Base-by-base conservation (phyloP, 1,284 basidiomycete genomes). In the Ustilago shanxiensis region DNA sequence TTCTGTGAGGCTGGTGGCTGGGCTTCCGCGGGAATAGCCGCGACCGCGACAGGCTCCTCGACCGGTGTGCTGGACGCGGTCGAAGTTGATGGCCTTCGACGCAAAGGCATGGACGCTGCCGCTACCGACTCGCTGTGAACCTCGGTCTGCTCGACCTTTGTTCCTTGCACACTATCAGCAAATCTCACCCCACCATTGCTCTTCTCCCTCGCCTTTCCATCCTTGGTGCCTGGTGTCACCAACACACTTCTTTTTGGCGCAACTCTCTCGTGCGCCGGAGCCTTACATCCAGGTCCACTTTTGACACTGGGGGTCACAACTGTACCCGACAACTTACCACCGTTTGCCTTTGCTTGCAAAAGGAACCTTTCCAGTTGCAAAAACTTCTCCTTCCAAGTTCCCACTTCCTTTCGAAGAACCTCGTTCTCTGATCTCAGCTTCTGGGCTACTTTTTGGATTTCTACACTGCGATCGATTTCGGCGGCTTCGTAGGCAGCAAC, bases 371-470 rank as follows among this genome's bases (percentile, higher is more conserved):
- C 76, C 13, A 82, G 61, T 55, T 81, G 67, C 0, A 54, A 49
- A 35, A 60, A 73, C 44, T 72, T 75, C 9, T 72, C 65, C 45
- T 54, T 71, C 55, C 82, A 79, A 3, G 24, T 44, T 2, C 63
- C 59, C 9, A 80, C 66, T 28, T 80, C 71, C 16, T 72, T 66
- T 8, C 75, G 66, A 16, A 84, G 60, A 13, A 56, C 49, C 0
- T 78, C 72, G 20, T 82, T 82, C 45, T 83, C 82, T 26, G 73
- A 57, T n/a, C 76, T 67, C 20, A 79, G 64, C 66, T 79, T 77
- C 29, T 78, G 75, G 1, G 83, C 83, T 13, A 81, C 60, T 51
- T 80, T 80, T 54, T 85, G 83, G 16, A 85, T 74, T 51, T 84
- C 83, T 33, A 83, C 73, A 28, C 79, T 75, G 37, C 72, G 77